Evolutionary conservation across 1,284 basidiomycete species (phyloP).

Genomic region (Sporisorium graminicola): DNA sequence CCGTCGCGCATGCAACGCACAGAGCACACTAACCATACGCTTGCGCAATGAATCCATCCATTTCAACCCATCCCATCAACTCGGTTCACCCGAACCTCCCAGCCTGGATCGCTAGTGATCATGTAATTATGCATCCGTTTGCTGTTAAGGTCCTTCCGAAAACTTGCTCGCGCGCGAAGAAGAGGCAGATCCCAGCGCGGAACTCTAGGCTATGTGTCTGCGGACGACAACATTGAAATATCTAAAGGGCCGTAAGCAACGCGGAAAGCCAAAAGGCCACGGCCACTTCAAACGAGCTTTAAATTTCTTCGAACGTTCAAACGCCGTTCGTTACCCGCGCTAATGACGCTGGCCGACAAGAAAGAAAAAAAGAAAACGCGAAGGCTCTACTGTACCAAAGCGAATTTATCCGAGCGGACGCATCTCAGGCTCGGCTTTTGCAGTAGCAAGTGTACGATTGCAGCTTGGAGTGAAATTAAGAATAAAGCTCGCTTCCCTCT

Average conservation of each 20-base stretch:
- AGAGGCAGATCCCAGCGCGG: too few relatives aligned
- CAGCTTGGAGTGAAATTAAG: too few relatives aligned
- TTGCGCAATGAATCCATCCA: neutral
- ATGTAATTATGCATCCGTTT: too few relatives aligned
- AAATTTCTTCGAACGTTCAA: conserved; percentile 18
- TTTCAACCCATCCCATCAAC: too few relatives aligned
- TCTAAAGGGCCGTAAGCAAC: neutral
- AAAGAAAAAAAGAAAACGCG: neutral
- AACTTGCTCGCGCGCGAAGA: too few relatives aligned
- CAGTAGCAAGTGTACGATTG: neutral
- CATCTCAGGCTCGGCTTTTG: neutral
- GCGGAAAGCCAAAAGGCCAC: too few relatives aligned
- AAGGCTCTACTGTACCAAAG: too few relatives aligned
- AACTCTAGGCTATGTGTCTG: too few relatives aligned
- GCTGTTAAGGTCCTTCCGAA: too few relatives aligned
- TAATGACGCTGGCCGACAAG: conserved; percentile 1
- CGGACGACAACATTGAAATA: neutral
- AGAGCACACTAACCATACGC: neutral
- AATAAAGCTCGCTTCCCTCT: neutral
- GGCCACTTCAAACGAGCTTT: conserved; percentile 16
- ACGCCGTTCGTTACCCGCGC: conserved; percentile 6
- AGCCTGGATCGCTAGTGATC: too few relatives aligned
- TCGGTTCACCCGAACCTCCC: too few relatives aligned
- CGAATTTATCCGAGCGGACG: neutral
- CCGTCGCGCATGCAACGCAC: neutral